phyloP scores from a whole-genome alignment of 352 stramenopile species.

The Pythium scleroteichum region DNA sequence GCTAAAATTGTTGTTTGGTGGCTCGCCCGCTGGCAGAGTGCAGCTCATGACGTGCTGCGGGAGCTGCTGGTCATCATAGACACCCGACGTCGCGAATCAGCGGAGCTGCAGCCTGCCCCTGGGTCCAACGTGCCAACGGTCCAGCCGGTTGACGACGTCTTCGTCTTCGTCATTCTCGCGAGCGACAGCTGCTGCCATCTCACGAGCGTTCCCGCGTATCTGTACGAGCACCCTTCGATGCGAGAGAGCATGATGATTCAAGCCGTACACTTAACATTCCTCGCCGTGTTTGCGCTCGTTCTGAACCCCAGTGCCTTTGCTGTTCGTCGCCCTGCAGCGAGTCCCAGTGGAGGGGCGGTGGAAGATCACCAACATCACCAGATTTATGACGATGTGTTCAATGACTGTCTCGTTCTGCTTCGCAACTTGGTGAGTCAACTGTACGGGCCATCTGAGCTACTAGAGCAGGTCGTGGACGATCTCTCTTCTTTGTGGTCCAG shows the following conservation, averaged over 20 bases:
- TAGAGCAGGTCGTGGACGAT: slow-evolving; percentile 19
- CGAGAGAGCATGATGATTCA: slow-evolving; percentile 37
- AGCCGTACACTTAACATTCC: slow-evolving; percentile 30
- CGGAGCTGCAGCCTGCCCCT: neutral
- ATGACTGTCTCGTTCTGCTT: slow-evolving; percentile 53
- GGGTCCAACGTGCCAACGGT: slow-evolving; percentile 1
- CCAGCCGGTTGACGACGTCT: slow-evolving; percentile 35
- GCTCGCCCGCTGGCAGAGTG: slow-evolving; percentile 62
- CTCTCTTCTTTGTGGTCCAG: slow-evolving; percentile 8
- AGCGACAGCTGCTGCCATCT: slow-evolving; percentile 37
- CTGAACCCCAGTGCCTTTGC: slow-evolving; percentile 25
- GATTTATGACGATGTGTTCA: slow-evolving; percentile 29
- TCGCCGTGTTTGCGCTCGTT: slow-evolving; percentile 27
- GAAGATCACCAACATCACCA: slow-evolving; percentile 23
- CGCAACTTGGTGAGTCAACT: slow-evolving; percentile 45
- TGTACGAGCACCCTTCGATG: slow-evolving; percentile 24
- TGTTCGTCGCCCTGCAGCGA: slow-evolving; percentile 1
- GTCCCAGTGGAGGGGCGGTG: slow-evolving; percentile 5
- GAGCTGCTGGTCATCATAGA: slow-evolving; percentile 26
- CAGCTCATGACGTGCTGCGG: slow-evolving; percentile 43
- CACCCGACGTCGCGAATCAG: slow-evolving; percentile 17
- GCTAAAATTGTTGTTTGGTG: slow-evolving; percentile 64
- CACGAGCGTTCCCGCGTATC: slow-evolving; percentile 16
- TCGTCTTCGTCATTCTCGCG: slow-evolving; percentile 35
- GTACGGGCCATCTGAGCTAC: slow-evolving; percentile 22